Percentiles rank a stretch among this genome's conserved stretches.
phyloP scores from a whole-genome alignment of 352 stramenopile species.

The Phytophthora ohioensis region DNA sequence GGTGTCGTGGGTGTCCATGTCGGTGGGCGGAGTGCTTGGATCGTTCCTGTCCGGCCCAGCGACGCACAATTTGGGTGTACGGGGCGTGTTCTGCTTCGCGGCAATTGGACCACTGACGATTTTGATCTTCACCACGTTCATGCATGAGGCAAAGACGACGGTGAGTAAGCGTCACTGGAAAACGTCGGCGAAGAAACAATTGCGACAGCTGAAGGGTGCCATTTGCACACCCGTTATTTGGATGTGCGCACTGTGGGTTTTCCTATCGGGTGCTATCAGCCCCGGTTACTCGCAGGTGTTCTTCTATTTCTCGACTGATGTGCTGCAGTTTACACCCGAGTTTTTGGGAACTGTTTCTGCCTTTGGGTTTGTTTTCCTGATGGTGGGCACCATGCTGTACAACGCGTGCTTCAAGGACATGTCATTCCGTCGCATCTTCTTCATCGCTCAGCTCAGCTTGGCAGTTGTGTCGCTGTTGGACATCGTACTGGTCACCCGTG shows the following conservation, averaged over 20 bases:
- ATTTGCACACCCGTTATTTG: slow-evolving; percentile 93
- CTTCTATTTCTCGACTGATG: slow-evolving; percentile 97
- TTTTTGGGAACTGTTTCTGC: slow-evolving; percentile 93
- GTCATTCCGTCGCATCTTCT: slow-evolving; percentile 94
- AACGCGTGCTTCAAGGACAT: slow-evolving; percentile 91
- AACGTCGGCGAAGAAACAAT: slow-evolving; percentile 57
- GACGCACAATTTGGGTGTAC: slow-evolving; percentile 91
- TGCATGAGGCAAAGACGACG: slow-evolving; percentile 82
- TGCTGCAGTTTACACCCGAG: slow-evolving; percentile 95
- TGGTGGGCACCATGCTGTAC: slow-evolving; percentile 85
- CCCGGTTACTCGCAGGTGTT: slow-evolving; percentile 95
- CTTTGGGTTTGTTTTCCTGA: slow-evolving; percentile 82
- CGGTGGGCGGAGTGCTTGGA: slow-evolving; percentile 92
- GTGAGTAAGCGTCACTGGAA: slow-evolving; percentile 61
- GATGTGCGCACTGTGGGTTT: slow-evolving; percentile 97
- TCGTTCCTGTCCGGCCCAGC: slow-evolving; percentile 93
- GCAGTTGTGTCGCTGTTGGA: slow-evolving; percentile 80
- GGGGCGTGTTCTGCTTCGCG: slow-evolving; percentile 94
- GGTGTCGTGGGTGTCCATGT: slow-evolving; percentile 95
- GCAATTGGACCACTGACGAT: slow-evolving; percentile 91
- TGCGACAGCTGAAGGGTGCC: slow-evolving; percentile 76
- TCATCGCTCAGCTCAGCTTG: slow-evolving; percentile 86
- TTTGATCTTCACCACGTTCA: slow-evolving; percentile 87
- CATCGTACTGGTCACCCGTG: slow-evolving; percentile 92
- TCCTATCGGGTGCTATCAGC: slow-evolving; percentile 94